phyloP scores from a whole-genome alignment of 805 yeast genomes.

The Maudiozyma turicensis region DNA sequence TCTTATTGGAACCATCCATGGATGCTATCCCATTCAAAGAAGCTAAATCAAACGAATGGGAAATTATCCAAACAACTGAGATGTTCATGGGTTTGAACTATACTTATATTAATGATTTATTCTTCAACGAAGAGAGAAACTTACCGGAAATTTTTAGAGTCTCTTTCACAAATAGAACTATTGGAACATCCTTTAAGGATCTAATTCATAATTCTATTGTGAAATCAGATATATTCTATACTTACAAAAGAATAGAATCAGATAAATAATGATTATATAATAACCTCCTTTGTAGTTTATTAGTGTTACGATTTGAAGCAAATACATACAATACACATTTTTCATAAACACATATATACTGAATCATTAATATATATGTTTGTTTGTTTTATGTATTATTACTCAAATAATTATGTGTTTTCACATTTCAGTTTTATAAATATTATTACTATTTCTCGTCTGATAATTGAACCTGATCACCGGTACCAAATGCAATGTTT shows the following conservation, averaged over 20 bases:
- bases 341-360: no score
- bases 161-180: slow-evolving; percentile 4
- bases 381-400: no score
- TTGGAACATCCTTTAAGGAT: slow-evolving; percentile 7
- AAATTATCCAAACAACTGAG: slow-evolving; percentile 29
- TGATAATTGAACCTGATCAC: neutral
- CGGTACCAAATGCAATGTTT: slow-evolving; percentile 49
- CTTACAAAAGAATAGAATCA: slow-evolving; percentile 18
- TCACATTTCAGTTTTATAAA: no score
- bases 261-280: neutral
- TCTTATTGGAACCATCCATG: slow-evolving; percentile 27
- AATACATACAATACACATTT: no score
- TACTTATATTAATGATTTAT: slow-evolving; percentile 11
- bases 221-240: slow-evolving; percentile 22
- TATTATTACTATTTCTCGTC: neutral
- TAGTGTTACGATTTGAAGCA: neutral
- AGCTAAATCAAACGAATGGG: slow-evolving; percentile 32
- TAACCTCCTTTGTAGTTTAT: neutral
- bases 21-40: slow-evolving; percentile 7
- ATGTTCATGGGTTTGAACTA: slow-evolving; percentile 36
- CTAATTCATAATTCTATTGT: slow-evolving; percentile 15
- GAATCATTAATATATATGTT: no score
- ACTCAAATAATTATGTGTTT: no score
- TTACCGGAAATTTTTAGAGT: slow-evolving; percentile 6
- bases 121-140: slow-evolving; percentile 12